These are phyloP conservation scores for Tolypocladium album DNA, from an alignment of 2,329 filamentous ascomycete species.

Conservation along the genomic window DNA sequence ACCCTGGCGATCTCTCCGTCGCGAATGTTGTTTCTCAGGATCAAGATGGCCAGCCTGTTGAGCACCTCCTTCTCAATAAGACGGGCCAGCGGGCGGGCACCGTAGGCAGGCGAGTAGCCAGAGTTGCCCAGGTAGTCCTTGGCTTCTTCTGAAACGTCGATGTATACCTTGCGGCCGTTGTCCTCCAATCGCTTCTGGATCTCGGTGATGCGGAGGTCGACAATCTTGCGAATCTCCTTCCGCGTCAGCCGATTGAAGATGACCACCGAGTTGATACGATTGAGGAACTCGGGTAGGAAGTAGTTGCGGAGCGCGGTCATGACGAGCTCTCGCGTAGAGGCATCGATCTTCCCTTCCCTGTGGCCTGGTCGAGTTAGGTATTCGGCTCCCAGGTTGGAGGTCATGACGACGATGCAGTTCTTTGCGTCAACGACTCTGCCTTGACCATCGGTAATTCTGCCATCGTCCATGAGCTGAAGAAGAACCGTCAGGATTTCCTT, in stretches of 20 bases:
- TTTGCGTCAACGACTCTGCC: slow-evolving; percentile 87
- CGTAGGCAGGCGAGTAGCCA: slow-evolving; percentile 92
- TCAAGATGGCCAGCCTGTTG: slow-evolving; percentile 84
- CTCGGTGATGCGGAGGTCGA: slow-evolving; percentile 77
- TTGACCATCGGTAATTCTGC: slow-evolving; percentile 96
- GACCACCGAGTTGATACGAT: slow-evolving; percentile 90
- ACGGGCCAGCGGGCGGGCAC: slow-evolving; percentile 75
- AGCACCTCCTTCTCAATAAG: slow-evolving; percentile 97
- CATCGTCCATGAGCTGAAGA: slow-evolving; percentile 98
- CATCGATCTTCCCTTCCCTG: slow-evolving; percentile 76
- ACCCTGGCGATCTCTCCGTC: slow-evolving; percentile 81
- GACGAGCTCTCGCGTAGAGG: slow-evolving; percentile 76
- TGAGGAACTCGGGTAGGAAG: slow-evolving; percentile 97
- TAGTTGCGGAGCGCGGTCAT: slow-evolving; percentile 87
- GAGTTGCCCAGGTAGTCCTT: slow-evolving; percentile 87
- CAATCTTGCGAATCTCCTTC: slow-evolving; percentile 86
- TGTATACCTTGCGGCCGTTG: slow-evolving; percentile 78
- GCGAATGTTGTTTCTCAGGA: slow-evolving; percentile 71
- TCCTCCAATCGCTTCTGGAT: slow-evolving; percentile 83
- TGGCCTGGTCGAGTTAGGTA: slow-evolving; percentile 72
- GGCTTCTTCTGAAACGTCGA: slow-evolving; percentile 73
- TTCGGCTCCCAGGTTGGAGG: slow-evolving; percentile 91
- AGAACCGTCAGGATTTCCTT: slow-evolving; percentile 96
- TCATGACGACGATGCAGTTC: slow-evolving; percentile 99
- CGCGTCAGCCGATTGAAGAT: slow-evolving; percentile 96